Evolutionary conservation across 1,139 yeast genomes (phyloP).

Genomic region (Eremothecium cymbalariae): DNA sequence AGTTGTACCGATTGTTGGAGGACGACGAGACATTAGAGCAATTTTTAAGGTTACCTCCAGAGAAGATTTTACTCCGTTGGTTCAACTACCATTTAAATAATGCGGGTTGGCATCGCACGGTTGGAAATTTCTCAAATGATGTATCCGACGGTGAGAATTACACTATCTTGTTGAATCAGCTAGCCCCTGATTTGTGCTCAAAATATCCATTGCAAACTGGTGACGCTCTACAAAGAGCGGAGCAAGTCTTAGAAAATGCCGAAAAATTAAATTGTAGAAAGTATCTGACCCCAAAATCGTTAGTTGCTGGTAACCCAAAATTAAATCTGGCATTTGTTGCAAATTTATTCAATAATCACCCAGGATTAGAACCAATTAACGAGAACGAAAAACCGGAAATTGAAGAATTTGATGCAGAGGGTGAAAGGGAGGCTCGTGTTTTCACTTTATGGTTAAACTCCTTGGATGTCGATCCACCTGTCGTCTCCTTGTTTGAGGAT

Average conservation of each 20-base stretch:
- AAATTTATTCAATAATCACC: constrained; percentile 89
- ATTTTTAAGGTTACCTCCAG: constrained; percentile 93
- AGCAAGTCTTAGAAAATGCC: constrained; percentile 74
- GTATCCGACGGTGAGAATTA: constrained; percentile 94
- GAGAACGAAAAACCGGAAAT: constrained; percentile 84
- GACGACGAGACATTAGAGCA: constrained; percentile 97
- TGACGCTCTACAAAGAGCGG: constrained; percentile 76
- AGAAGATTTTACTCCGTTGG: constrained; percentile 94
- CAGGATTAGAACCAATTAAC: constrained; percentile 92
- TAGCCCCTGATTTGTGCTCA: constrained; percentile 78
- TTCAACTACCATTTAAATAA: constrained; percentile 91
- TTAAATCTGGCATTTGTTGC: constrained; percentile 96
- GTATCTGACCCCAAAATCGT: constrained; percentile 85
- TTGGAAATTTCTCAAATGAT: constrained; percentile 76
- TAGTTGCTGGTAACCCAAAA: constrained; percentile 94
- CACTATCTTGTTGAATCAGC: constrained; percentile 78
- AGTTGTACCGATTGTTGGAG: constrained; percentile 83
- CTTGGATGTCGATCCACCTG: constrained; percentile 91
- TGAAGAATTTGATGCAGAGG: constrained; percentile 96
- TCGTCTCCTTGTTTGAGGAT: constrained; percentile 86
- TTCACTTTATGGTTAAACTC: constrained; percentile 96
- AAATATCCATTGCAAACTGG: constrained; percentile 67
- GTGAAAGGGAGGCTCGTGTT: constrained; percentile 98
- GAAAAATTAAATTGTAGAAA: constrained; percentile 89
- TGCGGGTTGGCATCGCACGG: constrained; percentile 86